Conservation (phyloP, 2,329 filamentous ascomycete genomes). For the Fusarium algeriense region DNA sequence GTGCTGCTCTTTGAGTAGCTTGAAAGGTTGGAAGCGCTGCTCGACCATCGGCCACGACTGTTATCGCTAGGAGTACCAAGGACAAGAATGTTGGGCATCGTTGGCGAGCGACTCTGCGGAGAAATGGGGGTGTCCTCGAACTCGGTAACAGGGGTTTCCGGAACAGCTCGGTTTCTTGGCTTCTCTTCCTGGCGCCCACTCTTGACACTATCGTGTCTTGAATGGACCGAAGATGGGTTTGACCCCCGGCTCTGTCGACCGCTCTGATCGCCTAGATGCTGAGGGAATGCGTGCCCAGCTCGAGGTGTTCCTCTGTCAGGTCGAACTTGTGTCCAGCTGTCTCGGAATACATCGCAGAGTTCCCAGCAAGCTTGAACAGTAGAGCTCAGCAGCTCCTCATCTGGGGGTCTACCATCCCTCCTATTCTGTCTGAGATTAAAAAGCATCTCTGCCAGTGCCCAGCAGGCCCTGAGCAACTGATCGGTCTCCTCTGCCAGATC, state of each 20-base stretch:
- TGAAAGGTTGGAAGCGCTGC: conserved; percentile 81
- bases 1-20: conserved; percentile 80
- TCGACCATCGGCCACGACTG: conserved; percentile 81
- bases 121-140: conserved; percentile 93
- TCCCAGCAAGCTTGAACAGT: conserved; percentile 96
- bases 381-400: conserved; percentile 87
- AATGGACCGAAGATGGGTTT: conserved; percentile 63
- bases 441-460: conserved; percentile 91
- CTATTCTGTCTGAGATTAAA: conserved; percentile 89
- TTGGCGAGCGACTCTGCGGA: conserved; percentile 79
- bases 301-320: conserved; percentile 88
- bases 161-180: conserved; percentile 66
- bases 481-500: conserved; percentile 85
- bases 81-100: conserved; percentile 88
- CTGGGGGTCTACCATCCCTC: conserved; percentile 76
- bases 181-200: conserved; percentile 60
- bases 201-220: conserved; percentile 67
- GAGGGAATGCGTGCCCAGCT: conserved; percentile 81
- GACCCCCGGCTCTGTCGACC: conserved; percentile 64
- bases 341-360: conserved; percentile 90
- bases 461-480: conserved; percentile 85
- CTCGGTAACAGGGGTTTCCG: conserved; percentile 94
- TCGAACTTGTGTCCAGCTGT: conserved; percentile 90
- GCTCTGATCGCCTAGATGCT: conserved; percentile 62
- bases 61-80: conserved; percentile 76